Percentiles rank a stretch among this genome's conserved stretches.
Conservation (phyloP, 1,284 basidiomycete genomes). For the Porodaedalea pini region DNA sequence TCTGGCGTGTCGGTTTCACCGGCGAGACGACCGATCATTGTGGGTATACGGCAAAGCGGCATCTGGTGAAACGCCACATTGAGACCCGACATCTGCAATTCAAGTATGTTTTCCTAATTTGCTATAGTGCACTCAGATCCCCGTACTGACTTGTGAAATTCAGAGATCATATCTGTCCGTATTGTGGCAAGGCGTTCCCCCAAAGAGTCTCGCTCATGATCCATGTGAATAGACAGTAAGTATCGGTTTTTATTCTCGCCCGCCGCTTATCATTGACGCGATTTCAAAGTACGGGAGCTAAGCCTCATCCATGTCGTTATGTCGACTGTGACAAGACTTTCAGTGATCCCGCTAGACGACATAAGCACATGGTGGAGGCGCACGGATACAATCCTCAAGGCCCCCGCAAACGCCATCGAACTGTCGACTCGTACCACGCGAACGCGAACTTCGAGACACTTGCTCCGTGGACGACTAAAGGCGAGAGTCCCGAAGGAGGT, state of each 20-base stretch:
- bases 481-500: background rate
- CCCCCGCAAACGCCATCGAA: slow-evolving; percentile 41
- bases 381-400: slow-evolving; percentile 48
- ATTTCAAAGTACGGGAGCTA: slow-evolving; percentile 47
- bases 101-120: slow-evolving; percentile 41
- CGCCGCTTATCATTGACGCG: slow-evolving; percentile 14
- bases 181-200: slow-evolving; percentile 54
- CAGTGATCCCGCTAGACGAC: slow-evolving; percentile 60
- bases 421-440: slow-evolving; percentile 23
- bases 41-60: slow-evolving; percentile 55
- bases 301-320: slow-evolving; percentile 53
- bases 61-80: slow-evolving; percentile 65
- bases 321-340: slow-evolving; percentile 46
- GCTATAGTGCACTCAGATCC: slow-evolving; percentile 11
- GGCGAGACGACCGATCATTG: slow-evolving; percentile 33
- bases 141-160: slow-evolving; percentile 21
- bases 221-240: slow-evolving; percentile 61
- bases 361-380: slow-evolving; percentile 52
- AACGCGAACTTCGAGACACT: slow-evolving; percentile 15
- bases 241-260: slow-evolving; percentile 7
- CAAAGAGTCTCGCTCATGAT: slow-evolving; percentile 59
- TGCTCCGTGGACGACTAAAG: slow-evolving; percentile 13
- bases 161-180: slow-evolving; percentile 53
- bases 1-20: slow-evolving; percentile 25
- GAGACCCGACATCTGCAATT: slow-evolving; percentile 58